A percentile compares a stretch with the other conserved stretches of the same genome.
Conservation (phyloP, 345 rosid species). For the Melaleuca alternifolia region DNA sequence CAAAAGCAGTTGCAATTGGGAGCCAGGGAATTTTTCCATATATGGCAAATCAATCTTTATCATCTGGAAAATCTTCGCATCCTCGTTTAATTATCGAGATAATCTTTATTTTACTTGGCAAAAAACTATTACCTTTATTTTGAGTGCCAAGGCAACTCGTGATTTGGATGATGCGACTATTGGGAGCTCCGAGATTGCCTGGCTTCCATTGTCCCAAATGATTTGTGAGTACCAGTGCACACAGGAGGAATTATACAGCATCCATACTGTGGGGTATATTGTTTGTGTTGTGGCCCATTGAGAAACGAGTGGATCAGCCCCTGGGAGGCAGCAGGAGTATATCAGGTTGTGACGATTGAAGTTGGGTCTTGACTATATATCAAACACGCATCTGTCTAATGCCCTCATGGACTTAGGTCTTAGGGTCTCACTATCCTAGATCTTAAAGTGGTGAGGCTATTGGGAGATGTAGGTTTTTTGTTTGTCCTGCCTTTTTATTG, state of each 20-base stretch:
- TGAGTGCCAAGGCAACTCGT: neutral
- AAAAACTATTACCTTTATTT: neutral
- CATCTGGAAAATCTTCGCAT: neutral
- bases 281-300: neutral
- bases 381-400: too few species aligned
- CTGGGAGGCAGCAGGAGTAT: neutral
- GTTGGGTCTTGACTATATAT: neutral
- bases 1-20: neutral
- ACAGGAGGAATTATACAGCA: neutral
- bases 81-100: neutral
- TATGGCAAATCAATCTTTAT: neutral
- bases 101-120: neutral
- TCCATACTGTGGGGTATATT: neutral
- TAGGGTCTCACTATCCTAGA: neutral
- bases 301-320: neutral
- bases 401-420: neutral
- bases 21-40: neutral
- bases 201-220: neutral
- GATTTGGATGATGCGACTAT: neutral
- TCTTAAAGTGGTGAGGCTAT: neutral
- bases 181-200: neutral
- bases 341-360: neutral
- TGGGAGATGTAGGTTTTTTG: neutral
- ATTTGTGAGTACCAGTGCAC: neutral
- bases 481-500: neutral